Conservation (phyloP, 163 green algal species). For the Botryococcus braunii region DNA sequence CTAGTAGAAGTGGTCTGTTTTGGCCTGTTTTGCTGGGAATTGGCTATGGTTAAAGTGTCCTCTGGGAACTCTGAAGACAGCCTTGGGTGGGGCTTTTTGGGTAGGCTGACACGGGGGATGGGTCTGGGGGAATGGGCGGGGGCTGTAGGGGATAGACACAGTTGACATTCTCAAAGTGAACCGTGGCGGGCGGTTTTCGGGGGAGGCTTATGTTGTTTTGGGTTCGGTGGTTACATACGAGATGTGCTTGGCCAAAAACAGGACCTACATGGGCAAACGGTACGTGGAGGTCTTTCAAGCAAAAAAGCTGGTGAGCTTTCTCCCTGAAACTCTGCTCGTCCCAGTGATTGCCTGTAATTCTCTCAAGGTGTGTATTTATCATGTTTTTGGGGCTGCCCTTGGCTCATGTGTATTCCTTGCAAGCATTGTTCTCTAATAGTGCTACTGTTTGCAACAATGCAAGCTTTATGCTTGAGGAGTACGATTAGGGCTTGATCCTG, state of each 20-base stretch:
- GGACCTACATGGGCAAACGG: slow-evolving; percentile 73
- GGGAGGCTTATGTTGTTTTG: slow-evolving; percentile 70
- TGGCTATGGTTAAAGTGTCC: slow-evolving; percentile 8
- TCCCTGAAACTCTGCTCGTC: too few species aligned
- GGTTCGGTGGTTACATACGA: slow-evolving; percentile 52
- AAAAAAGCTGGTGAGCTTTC: slow-evolving; percentile 57
- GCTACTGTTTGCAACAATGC: too few species aligned
- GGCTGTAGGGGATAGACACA: slow-evolving; percentile 48
- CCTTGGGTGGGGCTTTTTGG: background rate
- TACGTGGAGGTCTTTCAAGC: slow-evolving; percentile 82
- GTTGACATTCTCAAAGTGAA: slow-evolving; percentile 71
- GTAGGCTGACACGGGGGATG: background rate
- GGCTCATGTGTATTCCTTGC: too few species aligned
- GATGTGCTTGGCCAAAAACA: slow-evolving; percentile 67
- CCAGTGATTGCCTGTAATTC: too few species aligned
- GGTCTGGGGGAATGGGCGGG: background rate
- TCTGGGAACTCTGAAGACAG: too few species aligned
- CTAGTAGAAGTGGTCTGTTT: background rate
- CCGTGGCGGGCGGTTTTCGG: slow-evolving; percentile 52
- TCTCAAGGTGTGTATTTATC: too few species aligned
- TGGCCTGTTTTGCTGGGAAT: background rate
- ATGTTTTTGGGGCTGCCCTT: too few species aligned
- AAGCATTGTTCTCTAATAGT: too few species aligned
- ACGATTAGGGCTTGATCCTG: too few species aligned
- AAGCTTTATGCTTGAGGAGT: too few species aligned